Evolutionary conservation across 208 protist species (phyloP).

Genomic region (Willaertia magna): DNA sequence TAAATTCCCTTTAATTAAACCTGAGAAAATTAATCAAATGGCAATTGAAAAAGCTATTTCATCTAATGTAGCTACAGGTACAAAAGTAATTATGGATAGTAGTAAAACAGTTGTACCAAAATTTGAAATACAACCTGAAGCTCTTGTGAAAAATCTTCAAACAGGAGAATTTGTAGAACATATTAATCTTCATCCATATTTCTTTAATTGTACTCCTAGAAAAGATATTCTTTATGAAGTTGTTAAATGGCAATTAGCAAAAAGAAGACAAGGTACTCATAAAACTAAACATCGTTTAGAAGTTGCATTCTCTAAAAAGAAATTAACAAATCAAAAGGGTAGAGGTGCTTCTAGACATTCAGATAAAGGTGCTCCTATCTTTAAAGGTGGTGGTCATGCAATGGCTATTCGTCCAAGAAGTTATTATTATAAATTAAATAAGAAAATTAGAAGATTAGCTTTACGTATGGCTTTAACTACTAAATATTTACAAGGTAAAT

Average conservation of each 20-base stretch:
- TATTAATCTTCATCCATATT: slow-evolving; percentile 3
- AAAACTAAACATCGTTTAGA: not conserved
- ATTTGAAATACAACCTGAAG: not conserved
- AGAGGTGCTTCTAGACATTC: not conserved
- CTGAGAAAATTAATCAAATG: not conserved
- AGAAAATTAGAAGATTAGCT: not conserved
- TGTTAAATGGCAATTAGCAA: slow-evolving; percentile 9
- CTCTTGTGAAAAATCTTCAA: not conserved
- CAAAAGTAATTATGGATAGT: not conserved
- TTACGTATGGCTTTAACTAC: not conserved
- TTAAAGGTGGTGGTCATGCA: not conserved
- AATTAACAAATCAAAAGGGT: not conserved
- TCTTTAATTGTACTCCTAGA: slow-evolving; percentile 8
- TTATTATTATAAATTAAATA: not conserved
- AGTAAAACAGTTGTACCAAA: not conserved
- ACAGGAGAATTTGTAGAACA: not conserved
- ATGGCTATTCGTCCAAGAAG: not conserved
- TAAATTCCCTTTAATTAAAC: not conserved
- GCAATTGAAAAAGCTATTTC: not conserved
- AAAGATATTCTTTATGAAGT: slow-evolving; percentile 1
- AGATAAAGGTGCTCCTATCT: not conserved
- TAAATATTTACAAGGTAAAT: slow-evolving; percentile 9
- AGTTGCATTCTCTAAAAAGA: not conserved
- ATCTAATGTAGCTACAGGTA: not conserved
- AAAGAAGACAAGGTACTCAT: slow-evolving; percentile 4